phyloP scores from a whole-genome alignment of 2,329 filamentous ascomycete species.

The Fusarium sp. region DNA sequence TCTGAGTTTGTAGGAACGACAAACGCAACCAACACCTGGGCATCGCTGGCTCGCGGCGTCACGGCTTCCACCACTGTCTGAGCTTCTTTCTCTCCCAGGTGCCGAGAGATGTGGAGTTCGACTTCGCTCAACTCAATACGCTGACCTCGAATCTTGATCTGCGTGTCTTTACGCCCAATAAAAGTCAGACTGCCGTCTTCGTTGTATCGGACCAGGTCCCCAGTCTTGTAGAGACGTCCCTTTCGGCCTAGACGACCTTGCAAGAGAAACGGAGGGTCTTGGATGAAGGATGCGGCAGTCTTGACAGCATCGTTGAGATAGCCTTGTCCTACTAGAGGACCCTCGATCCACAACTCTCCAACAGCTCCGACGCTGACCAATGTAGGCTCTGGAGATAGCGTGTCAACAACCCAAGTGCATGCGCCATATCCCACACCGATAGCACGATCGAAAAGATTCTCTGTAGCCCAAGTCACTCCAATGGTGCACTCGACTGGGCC shows the following conservation, averaged over 20 bases:
- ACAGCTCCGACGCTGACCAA: conserved; percentile 30
- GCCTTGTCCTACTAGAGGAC: conserved; percentile 30
- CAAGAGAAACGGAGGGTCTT: conserved; percentile 40
- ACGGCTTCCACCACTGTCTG: too few relatives aligned
- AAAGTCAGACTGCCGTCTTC: background rate
- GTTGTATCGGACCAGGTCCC: conserved; percentile 34
- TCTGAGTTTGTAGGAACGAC: too few relatives aligned
- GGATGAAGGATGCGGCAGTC: conserved; percentile 42
- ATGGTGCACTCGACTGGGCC: too few relatives aligned
- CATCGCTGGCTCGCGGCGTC: too few relatives aligned
- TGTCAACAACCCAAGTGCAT: conserved; percentile 33
- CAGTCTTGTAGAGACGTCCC: conserved; percentile 19
- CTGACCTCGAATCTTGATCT: conserved; percentile 64
- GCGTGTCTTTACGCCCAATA: conserved; percentile 53
- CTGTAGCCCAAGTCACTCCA: background rate
- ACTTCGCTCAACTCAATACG: background rate
- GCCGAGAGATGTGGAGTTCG: background rate
- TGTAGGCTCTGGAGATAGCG: conserved; percentile 21
- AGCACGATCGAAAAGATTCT: background rate
- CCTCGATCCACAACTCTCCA: conserved; percentile 42
- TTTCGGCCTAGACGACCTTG: background rate
- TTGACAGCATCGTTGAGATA: conserved; percentile 28
- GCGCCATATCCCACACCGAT: conserved; percentile 8
- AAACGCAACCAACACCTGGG: too few relatives aligned
- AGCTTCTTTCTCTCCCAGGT: too few relatives aligned